A percentile compares a stretch with the other conserved stretches of the same genome.
These are phyloP conservation scores for Trichoderma afroharzianum DNA, from an alignment of 2,329 filamentous ascomycete species.

Conservation along the genomic window DNA sequence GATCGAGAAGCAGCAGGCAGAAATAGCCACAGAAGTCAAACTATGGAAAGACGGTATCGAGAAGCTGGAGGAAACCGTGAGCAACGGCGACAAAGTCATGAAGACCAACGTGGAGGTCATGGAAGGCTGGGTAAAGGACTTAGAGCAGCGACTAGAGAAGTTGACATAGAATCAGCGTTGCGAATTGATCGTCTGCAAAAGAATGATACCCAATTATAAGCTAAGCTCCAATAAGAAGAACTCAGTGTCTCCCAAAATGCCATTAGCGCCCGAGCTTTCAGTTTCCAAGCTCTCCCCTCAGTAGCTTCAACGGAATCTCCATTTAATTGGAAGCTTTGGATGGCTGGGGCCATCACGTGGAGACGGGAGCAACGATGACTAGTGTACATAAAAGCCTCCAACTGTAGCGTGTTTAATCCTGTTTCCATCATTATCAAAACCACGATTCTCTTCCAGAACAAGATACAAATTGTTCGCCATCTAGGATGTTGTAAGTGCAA, in stretches of 20 bases:
- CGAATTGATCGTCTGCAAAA: not conserved
- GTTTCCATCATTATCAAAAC: not conserved
- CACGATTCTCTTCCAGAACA: constrained; percentile 13
- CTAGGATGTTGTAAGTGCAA: constrained; percentile 3
- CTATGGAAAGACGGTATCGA: constrained; percentile 80
- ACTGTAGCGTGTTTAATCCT: not conserved
- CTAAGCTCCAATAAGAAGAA: constrained; percentile 1
- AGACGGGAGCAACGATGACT: not conserved
- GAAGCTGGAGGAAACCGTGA: constrained; percentile 72
- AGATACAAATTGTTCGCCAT: constrained; percentile 11
- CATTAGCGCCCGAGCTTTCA: not conserved
- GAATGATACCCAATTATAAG: constrained; percentile 32
- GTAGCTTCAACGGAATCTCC: not conserved
- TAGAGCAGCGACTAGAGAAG: constrained; percentile 72
- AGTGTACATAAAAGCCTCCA: not conserved
- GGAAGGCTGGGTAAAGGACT: constrained; percentile 80
- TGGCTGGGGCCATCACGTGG: constrained; percentile 17
- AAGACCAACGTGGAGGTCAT: constrained; percentile 79
- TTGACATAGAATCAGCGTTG: constrained; percentile 37
- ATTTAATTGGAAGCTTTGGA: not conserved
- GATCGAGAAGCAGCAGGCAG: constrained; percentile 74
- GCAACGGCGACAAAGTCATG: constrained; percentile 65
- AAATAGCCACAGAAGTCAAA: constrained; percentile 79
- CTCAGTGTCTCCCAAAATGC: not conserved
- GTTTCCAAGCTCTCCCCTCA: not conserved